Percentiles rank a stretch among this genome's conserved stretches.
phyloP scores from a whole-genome alignment of 2,329 filamentous ascomycete species.

The Fusarium praegraminearum region DNA sequence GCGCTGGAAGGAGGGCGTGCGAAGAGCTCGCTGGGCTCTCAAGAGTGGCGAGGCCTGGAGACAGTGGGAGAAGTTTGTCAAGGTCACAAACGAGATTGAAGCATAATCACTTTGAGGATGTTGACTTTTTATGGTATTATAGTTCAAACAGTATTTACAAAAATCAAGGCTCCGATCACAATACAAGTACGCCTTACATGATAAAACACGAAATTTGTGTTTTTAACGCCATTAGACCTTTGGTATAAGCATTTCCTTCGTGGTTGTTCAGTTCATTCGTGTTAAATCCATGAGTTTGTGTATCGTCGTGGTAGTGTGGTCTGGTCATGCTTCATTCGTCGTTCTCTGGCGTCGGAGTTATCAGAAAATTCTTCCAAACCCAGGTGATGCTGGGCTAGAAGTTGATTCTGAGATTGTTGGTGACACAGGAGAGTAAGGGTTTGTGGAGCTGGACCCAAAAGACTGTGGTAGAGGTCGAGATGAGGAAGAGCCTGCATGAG shows the following conservation, averaged over 20 bases:
- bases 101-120: conserved; percentile 21
- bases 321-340: conserved; percentile 1
- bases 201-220: not conserved
- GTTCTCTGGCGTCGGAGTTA: not conserved
- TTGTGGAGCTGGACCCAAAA: conserved; percentile 35
- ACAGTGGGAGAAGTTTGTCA: conserved; percentile 85
- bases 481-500: conserved; percentile 27
- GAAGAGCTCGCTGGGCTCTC: conserved; percentile 88
- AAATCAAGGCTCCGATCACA: conserved; percentile 10
- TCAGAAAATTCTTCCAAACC: conserved; percentile 29
- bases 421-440: conserved; percentile 28
- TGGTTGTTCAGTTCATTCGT: conserved; percentile 8
- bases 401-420: conserved; percentile 27
- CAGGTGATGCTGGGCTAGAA: conserved; percentile 22
- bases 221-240: conserved; percentile 8
- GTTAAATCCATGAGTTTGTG: conserved; percentile 2
- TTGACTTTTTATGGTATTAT: not conserved
- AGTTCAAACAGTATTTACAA: conserved; percentile 5
- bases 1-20: conserved; percentile 94
- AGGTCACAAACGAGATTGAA: conserved; percentile 74
- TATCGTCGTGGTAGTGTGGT: conserved; percentile 11
- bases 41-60: conserved; percentile 87
- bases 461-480: conserved; percentile 25
- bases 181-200: conserved; percentile 6
- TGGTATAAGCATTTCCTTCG: conserved; percentile 28